Evolutionary conservation across 2,329 filamentous ascomycete genomes (phyloP).

Genomic region (Aschersonia sp.): DNA sequence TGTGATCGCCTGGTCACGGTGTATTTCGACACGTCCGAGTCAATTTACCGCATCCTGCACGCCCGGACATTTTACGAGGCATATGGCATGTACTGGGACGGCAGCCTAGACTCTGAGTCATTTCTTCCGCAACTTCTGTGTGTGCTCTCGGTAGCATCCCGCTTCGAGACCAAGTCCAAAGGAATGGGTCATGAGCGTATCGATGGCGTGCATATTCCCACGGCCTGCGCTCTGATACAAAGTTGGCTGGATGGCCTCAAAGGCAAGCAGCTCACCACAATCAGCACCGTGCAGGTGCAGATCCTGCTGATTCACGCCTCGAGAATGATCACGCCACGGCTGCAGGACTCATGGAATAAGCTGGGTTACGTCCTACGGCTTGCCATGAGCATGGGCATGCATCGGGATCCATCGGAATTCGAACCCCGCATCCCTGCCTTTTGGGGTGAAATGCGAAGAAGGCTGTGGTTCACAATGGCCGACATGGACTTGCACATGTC

Average conservation of each 20-base stretch:
- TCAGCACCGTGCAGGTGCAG: constrained; percentile 38
- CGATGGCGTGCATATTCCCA: constrained; percentile 41
- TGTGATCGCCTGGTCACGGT: constrained; percentile 35
- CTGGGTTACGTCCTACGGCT: constrained; percentile 40
- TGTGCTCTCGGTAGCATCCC: constrained; percentile 37
- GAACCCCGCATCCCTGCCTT: constrained; percentile 32
- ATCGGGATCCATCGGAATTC: constrained; percentile 41
- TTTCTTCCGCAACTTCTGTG: constrained; percentile 40
- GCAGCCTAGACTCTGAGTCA: constrained; percentile 27
- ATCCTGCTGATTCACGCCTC: constrained; percentile 37
- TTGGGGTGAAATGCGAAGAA: constrained; percentile 36
- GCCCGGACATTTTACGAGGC: constrained; percentile 34
- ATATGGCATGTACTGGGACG: constrained; percentile 37
- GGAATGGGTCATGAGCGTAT: constrained; percentile 35
- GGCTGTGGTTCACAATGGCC: constrained; percentile 40
- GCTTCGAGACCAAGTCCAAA: constrained; percentile 35
- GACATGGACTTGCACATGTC: constrained; percentile 43
- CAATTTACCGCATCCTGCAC: constrained; percentile 38
- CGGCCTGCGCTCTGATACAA: constrained; percentile 38
- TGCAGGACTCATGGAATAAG: constrained; percentile 38
- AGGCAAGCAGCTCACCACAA: constrained; percentile 37
- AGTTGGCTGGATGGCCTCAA: constrained; percentile 36
- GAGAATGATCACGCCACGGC: constrained; percentile 34
- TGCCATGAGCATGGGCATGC: constrained; percentile 45
- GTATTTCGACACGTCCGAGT: constrained; percentile 36